Evolutionary conservation across 2,329 filamentous ascomycete species (phyloP).

Genomic region (Hyphodiscus sp.): DNA sequence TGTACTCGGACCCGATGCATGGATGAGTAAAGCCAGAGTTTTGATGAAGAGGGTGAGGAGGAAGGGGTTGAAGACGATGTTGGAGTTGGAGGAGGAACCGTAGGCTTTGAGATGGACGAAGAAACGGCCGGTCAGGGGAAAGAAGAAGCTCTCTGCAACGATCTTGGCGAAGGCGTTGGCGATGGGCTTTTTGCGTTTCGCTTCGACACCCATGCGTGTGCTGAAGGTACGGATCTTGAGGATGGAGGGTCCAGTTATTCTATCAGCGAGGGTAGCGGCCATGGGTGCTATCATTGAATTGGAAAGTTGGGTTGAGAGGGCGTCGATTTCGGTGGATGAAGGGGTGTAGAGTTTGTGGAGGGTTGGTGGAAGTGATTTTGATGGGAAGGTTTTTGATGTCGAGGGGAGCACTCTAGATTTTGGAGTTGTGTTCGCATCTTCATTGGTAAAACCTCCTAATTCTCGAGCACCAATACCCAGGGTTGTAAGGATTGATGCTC

Average conservation of each 20-base stretch:
- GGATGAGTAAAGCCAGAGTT: slow-evolving; percentile 75
- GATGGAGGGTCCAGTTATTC: slow-evolving; percentile 69
- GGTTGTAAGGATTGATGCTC: slow-evolving; percentile 73
- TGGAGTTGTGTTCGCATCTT: slow-evolving; percentile 28
- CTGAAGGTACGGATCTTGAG: slow-evolving; percentile 89
- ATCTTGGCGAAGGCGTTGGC: slow-evolving; percentile 74
- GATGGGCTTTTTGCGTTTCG: slow-evolving; percentile 49
- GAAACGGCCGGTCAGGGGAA: slow-evolving; percentile 76
- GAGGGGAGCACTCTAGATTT: slow-evolving; percentile 22
- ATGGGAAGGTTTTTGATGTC: slow-evolving; percentile 56
- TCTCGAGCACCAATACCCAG: slow-evolving; percentile 79
- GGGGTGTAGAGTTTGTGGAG: slow-evolving; percentile 63
- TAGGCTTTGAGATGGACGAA: slow-evolving; percentile 55
- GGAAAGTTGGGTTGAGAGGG: slow-evolving; percentile 61
- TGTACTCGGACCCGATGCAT: slow-evolving; percentile 76
- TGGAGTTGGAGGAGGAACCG: slow-evolving; percentile 37
- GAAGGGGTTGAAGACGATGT: slow-evolving; percentile 66
- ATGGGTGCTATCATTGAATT: slow-evolving; percentile 73
- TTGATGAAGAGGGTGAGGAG: slow-evolving; percentile 77
- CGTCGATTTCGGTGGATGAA: slow-evolving; percentile 44
- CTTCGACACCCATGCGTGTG: slow-evolving; percentile 63
- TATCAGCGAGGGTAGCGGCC: slow-evolving; percentile 74
- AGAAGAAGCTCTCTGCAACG: slow-evolving; percentile 74
- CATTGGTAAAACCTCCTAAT: slow-evolving; percentile 65
- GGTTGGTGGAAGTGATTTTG: slow-evolving; percentile 67